Evolutionary conservation across 2,329 filamentous ascomycete species (phyloP), one percentile per base, ranked within the genome.

Genomic region (Thyridium curvatum): DNA sequence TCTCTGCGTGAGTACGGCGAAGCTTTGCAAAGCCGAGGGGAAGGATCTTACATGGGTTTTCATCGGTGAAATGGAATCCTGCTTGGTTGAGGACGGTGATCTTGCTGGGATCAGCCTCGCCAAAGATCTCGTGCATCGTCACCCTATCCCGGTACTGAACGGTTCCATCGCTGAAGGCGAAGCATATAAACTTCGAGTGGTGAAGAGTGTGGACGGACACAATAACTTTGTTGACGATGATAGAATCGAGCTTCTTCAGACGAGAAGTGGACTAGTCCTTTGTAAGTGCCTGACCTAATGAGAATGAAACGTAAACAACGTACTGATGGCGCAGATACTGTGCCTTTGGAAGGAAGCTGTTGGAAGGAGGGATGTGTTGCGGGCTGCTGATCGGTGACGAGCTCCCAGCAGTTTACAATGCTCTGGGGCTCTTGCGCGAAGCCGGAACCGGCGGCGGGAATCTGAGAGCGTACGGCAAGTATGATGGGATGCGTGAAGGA

Each of bases 391-490:
- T 85, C 79, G 26, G 74, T 71, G 9, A 91, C 58, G 12, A 94
- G 65, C 49, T 93, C 83, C 91, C 91, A 97, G 45, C 84, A 77
- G 46, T 88, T 82, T 45, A 97, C 71, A 31, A 90, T 75, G 48
- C 82, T 94, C 49, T 84, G 79, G 0, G 77, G 67, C 26, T 81
- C 77, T 46, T 82, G 78, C 32, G 74, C 71, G 38, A 75, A 80
- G 21, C 81, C 71, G 21, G 71, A 71, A 47, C 66, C 69, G 40
- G 68, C 65, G 46, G 62, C 61, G 39, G 39, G 33, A 38, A 73
- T 60, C 52, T 74, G 74, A 9, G 84, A 84, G 43, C 88, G 87
- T 21, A 90, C 74, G 1, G 84, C 82, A 28, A 95, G 58, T 15
- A 96, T 70, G 30, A 82, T 76, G 1, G 81, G 77, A 29, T 74